Evolutionary conservation across 2,329 filamentous ascomycete species (phyloP), one percentile per base, ranked within the genome.

Genomic region (Fusarium pseudonygamai): DNA sequence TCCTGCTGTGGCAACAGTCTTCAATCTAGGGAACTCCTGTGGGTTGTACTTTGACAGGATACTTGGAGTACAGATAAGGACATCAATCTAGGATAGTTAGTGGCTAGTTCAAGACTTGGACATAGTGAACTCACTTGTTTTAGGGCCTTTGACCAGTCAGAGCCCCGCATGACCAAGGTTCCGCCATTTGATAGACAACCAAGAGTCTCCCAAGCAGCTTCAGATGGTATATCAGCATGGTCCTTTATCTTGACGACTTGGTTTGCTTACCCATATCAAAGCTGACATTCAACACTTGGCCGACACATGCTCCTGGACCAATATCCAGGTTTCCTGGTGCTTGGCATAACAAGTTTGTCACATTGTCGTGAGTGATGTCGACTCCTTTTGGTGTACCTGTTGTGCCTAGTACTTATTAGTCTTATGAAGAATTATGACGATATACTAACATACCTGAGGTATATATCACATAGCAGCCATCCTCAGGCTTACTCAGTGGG

Each of bases 301-400:
- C 87, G 11, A 90, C 88, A 10, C 84, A 83, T 6, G 82, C 85
- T 13, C 88, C 88, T 5, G 83, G 78, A 8, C 75, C 79, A 45
- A 90, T 87, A 3, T 84, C 84, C 15, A 90, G 75, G 64, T 83
- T 85, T 12, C 85, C 87, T 5, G 88, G 88, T 26, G 83, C 82
- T 42, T 85, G 79, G 43, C 85, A 84, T 14, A 90, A 76, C 11
- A 88, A 79, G 75, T 90, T 90, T n/a, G 85, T 85, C 18, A 89
- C 86, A 66, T 88, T 88, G 28, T 79, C 78, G 65, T 91, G 89
- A 22, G 84, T 85, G 18, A 90, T 85, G 75, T 90, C 87, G 6
- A 90, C 88, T 8, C 88, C 88, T 72, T 90, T 90, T 12, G 88
- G 88, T 28, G 83, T 85, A 3, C 88, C 88, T 0, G 88, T 90